phyloP scores from a whole-genome alignment of 768 basidiomycete genomes.

The Tylopilus sp. region DNA sequence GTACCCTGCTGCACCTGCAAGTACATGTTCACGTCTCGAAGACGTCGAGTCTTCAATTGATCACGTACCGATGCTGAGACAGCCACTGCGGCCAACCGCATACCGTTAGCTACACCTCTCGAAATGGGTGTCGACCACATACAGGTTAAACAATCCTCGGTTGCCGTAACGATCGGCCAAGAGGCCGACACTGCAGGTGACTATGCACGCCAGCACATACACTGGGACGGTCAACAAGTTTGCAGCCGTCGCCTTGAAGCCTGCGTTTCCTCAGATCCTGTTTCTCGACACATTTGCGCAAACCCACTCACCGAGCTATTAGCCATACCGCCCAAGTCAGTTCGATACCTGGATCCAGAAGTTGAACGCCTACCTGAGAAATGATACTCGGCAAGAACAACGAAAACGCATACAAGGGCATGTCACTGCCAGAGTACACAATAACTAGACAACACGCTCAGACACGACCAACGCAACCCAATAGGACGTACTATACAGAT shows the following conservation, averaged over 20 bases:
- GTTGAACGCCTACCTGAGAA: conserved; percentile 44
- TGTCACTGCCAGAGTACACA: conserved; percentile 53
- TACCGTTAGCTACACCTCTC: background rate
- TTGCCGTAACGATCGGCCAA: conserved; percentile 57
- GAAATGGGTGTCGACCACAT: conserved; percentile 18
- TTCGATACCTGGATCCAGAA: background rate
- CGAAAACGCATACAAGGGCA: conserved; percentile 73
- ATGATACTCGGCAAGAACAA: conserved; percentile 80
- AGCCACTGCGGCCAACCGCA: conserved; percentile 15
- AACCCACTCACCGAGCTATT: conserved; percentile 38
- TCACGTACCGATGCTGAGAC: conserved; percentile 26
- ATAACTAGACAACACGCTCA: conserved; percentile 40
- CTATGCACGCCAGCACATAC: conserved; percentile 56
- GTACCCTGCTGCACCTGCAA: conserved; percentile 55
- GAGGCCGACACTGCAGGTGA: conserved; percentile 64
- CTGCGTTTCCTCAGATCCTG: conserved; percentile 28
- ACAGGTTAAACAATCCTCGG: conserved; percentile 66
- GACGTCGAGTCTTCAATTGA: background rate
- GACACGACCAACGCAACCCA: background rate
- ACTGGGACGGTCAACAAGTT: conserved; percentile 79
- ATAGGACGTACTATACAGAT: conserved; percentile 34
- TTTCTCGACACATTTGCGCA: background rate
- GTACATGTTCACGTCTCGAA: background rate
- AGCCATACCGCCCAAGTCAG: background rate
- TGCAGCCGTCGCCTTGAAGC: conserved; percentile 66